Conservation (phyloP, 2,329 filamentous ascomycete species). For the Penicillium sclerotigenum region DNA sequence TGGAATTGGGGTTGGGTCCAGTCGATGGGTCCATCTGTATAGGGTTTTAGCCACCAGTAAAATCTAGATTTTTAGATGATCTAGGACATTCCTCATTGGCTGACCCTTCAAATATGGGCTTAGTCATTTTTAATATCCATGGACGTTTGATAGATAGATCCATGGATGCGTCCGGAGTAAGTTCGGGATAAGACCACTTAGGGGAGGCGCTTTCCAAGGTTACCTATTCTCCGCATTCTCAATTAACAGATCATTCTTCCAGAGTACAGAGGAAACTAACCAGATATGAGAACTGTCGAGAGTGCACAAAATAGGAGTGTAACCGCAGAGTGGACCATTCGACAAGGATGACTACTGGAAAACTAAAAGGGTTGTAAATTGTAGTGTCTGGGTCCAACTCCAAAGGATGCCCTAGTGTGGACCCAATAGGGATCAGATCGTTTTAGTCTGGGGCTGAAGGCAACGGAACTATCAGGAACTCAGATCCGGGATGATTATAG, state of each 20-base stretch:
- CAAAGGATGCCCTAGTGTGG: background rate
- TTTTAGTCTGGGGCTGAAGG: background rate
- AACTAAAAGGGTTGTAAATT: background rate
- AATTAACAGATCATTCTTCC: background rate
- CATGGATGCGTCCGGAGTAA: background rate
- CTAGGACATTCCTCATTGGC: background rate
- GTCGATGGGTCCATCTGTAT: background rate
- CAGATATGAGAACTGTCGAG: too few relatives aligned
- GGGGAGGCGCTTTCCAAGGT: background rate
- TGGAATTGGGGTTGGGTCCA: background rate
- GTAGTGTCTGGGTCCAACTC: background rate
- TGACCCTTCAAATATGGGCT: background rate
- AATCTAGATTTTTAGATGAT: background rate
- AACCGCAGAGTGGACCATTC: background rate
- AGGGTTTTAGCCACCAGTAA: background rate
- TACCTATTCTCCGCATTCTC: background rate
- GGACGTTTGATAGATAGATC: background rate
- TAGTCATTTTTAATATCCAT: background rate
- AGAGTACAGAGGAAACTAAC: too few relatives aligned
- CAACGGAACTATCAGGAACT: conserved; percentile 3
- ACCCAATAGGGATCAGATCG: background rate
- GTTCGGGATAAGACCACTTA: background rate
- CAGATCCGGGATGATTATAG: background rate
- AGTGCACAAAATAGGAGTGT: background rate
- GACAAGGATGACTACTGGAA: background rate